A percentile compares a stretch with the other conserved stretches of the same genome.
phyloP scores from a whole-genome alignment of 108 stramenopile species.

The Phaeodactylum tricornutum region DNA sequence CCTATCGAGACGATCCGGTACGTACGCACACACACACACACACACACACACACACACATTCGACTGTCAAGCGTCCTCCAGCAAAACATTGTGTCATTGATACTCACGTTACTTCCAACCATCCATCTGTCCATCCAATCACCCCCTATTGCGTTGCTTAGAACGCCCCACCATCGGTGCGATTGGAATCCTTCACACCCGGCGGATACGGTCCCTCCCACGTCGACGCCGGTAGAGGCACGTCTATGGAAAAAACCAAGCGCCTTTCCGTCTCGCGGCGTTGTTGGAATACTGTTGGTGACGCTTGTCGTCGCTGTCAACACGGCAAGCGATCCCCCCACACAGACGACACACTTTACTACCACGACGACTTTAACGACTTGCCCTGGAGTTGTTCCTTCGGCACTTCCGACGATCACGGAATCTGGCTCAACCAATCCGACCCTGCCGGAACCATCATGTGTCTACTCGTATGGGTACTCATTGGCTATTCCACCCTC shows the following conservation, averaged over 20 bases:
- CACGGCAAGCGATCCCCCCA: neutral
- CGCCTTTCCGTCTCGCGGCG: neutral
- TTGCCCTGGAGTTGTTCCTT: constrained; percentile 31
- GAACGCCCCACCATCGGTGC: constrained; percentile 17
- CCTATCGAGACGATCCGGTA: constrained; percentile 43
- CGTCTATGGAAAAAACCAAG: constrained; percentile 8
- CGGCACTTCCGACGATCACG: constrained; percentile 50
- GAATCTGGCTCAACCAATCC: constrained; percentile 83
- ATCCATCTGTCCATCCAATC: neutral
- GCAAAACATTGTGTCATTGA: no score
- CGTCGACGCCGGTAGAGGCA: neutral
- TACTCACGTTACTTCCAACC: no score
- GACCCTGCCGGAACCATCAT: constrained; percentile 87
- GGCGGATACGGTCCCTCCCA: constrained; percentile 16
- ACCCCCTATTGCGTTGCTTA: no score
- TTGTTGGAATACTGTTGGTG: neutral
- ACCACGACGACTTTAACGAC: constrained; percentile 58
- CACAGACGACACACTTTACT: constrained; percentile 19
- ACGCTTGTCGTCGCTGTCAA: constrained; percentile 1
- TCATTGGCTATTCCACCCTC: constrained; percentile 62
- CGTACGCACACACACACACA: no score
- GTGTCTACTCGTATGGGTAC: constrained; percentile 74
- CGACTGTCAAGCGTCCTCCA: no score
- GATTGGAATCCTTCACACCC: constrained; percentile 12
- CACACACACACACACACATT: no score